These are phyloP conservation scores for Tilletia walkeri DNA, from an alignment of 1,284 basidiomycete genomes.

Conservation along the genomic window DNA sequence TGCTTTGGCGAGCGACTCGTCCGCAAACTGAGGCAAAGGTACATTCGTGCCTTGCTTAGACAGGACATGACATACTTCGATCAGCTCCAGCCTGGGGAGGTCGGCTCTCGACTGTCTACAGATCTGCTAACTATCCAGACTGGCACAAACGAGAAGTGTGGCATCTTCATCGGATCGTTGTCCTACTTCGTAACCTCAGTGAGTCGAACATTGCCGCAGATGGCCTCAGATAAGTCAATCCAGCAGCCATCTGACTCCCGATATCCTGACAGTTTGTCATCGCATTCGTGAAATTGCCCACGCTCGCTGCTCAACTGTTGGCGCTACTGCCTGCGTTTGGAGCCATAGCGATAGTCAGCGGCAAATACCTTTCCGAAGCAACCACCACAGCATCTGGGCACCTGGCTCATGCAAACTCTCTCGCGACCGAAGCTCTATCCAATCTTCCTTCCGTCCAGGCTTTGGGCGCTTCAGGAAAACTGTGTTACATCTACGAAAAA, in stretches of 20 bases:
- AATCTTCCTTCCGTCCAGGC: conserved; percentile 44
- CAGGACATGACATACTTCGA: conserved; percentile 57
- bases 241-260: no score
- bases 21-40: conserved; percentile 55
- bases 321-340: conserved; percentile 40
- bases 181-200: conserved; percentile 35
- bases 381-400: conserved; percentile 37
- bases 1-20: conserved; percentile 43
- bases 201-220: background rate
- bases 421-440: conserved; percentile 40
- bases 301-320: conserved; percentile 38
- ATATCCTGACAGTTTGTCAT: conserved; percentile 34
- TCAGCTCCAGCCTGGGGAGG: conserved; percentile 37
- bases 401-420: conserved; percentile 34
- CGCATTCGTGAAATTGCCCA: conserved; percentile 40
- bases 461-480: conserved; percentile 35
- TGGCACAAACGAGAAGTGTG: conserved; percentile 47
- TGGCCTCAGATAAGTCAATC: background rate
- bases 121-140: conserved; percentile 44
- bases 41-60: conserved; percentile 57
- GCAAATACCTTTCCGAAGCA: conserved; percentile 34
- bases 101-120: conserved; percentile 38
- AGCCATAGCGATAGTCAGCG: conserved; percentile 35
- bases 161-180: conserved; percentile 40
- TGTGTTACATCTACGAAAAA: conserved; percentile 36